Evolutionary conservation across 768 basidiomycete genomes (phyloP), one percentile per base, ranked within the genome.

Genomic region (Russula olivacea): DNA sequence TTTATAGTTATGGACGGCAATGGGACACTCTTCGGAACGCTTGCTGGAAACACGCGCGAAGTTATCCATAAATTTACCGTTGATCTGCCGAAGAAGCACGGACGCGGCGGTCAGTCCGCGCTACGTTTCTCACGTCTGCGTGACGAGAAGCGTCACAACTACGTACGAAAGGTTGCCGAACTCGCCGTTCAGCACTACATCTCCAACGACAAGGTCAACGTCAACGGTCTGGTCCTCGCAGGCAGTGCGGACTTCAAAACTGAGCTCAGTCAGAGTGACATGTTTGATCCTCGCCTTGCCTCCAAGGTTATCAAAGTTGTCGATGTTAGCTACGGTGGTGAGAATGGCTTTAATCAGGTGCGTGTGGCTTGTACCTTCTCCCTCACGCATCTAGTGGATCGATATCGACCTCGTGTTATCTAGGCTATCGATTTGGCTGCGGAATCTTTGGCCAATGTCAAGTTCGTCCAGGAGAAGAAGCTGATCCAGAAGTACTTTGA

Each of bases 1-100:
- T 99, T 99, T 81, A 97, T 99, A 74, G 93, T 98, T 72, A 98
- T 98, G 96, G 96, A 97, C 71, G 92, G 93, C 79, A 98, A 97
- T 75, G 96, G 96, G 41, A 91, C 93, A 6, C 87, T 99, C 40
- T 98, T 98, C 70, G 97, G 97, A 61, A 91, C 89, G 4, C 84
- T 99, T 60, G 86, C 96, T 0, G 97, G 97, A 53, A 98, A 98
- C 76, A 96, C 97, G 21, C 93, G 97, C 67, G 95, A 98, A 68
- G 85, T 99, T 57, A 81, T 96, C 61, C 97, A 99, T 79, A 98
- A 98, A 76, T 98, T 98, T 79, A 93, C 93, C 21, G 97, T 99
- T 73, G 97, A 98, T 76, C 83, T 98, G 11, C 97, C 97, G 48
- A 99, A 99, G 81, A 99, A 99, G 80, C 97, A 98, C 75, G 96